phyloP scores from a whole-genome alignment of 352 stramenopile genomes.

The Pythium myriotylum region DNA sequence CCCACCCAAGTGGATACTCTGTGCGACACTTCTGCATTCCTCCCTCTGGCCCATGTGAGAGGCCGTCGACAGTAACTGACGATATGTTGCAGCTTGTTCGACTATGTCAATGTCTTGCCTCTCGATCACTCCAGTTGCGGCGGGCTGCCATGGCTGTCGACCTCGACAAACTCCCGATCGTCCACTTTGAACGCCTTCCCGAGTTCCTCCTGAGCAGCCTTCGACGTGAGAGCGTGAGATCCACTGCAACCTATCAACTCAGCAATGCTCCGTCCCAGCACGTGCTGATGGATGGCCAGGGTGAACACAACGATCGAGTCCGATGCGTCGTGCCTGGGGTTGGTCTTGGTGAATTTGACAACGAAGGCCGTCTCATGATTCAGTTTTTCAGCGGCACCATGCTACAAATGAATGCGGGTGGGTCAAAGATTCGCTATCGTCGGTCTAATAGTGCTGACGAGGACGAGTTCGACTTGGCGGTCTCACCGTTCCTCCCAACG shows the following conservation, averaged over 20 bases:
- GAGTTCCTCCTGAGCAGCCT: constrained; percentile 47
- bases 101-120: constrained; percentile 55
- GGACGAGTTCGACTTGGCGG: constrained; percentile 24
- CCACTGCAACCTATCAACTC: constrained; percentile 15
- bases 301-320: background rate
- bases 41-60: background rate
- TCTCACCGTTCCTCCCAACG: constrained; percentile 21
- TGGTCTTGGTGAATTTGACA: constrained; percentile 42
- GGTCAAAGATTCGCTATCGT: constrained; percentile 36
- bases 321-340: constrained; percentile 42
- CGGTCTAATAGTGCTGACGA: constrained; percentile 7
- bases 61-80: background rate
- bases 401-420: constrained; percentile 47
- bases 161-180: constrained; percentile 40
- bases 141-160: constrained; percentile 40
- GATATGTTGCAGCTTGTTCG: constrained; percentile 31
- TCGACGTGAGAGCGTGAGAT: constrained; percentile 24
- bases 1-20: background rate
- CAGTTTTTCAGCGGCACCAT: constrained; percentile 47
- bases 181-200: constrained; percentile 59
- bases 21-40: constrained; percentile 1
- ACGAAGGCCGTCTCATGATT: constrained; percentile 42
- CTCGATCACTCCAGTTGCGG: constrained; percentile 56
- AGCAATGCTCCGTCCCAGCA: background rate
- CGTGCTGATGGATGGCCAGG: background rate